phyloP scores from a whole-genome alignment of 1,284 basidiomycete genomes.

The Tilletia caries region DNA sequence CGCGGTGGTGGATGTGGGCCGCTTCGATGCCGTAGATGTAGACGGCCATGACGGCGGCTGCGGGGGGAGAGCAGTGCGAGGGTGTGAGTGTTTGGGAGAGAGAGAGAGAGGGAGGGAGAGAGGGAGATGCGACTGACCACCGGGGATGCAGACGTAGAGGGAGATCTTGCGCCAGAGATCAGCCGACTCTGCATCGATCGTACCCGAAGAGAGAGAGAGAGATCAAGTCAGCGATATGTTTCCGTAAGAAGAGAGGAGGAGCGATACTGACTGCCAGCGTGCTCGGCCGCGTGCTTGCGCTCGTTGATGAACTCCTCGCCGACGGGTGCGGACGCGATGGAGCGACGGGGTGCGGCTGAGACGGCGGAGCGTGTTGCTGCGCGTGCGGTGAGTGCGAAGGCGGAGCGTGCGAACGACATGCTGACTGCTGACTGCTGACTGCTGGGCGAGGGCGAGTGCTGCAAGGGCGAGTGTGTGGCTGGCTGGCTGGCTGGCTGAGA shows the following conservation, averaged over 20 bases:
- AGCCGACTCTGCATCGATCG: constrained; percentile 32
- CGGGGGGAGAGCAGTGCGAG: not conserved
- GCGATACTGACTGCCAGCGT: constrained; percentile 41
- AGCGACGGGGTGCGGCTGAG: not conserved
- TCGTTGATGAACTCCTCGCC: constrained; percentile 39
- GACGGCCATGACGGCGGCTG: constrained; percentile 40
- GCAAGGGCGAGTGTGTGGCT: not conserved
- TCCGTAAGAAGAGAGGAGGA: not conserved
- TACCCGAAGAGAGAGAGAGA: not conserved
- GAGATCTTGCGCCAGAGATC: constrained; percentile 48
- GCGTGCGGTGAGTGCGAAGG: constrained; percentile 14
- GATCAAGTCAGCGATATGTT: not conserved
- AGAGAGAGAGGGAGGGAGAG: not conserved
- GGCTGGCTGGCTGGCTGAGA: not conserved
- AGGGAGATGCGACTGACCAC: constrained; percentile 25
- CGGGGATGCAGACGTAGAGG: constrained; percentile 43
- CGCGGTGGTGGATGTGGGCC: constrained; percentile 42
- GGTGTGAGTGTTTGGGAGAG: not conserved
- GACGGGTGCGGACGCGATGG: constrained; percentile 13
- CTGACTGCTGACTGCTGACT: not conserved
- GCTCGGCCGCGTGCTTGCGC: constrained; percentile 39
- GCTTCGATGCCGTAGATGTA: constrained; percentile 50
- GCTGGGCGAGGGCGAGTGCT: not conserved
- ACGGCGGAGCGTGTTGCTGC: constrained; percentile 10
- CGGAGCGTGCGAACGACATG: constrained; percentile 12